Evolutionary conservation across 345 rosid species (phyloP), one percentile per base, ranked within the genome.

Genomic region (Moricandia moricandioides): DNA sequence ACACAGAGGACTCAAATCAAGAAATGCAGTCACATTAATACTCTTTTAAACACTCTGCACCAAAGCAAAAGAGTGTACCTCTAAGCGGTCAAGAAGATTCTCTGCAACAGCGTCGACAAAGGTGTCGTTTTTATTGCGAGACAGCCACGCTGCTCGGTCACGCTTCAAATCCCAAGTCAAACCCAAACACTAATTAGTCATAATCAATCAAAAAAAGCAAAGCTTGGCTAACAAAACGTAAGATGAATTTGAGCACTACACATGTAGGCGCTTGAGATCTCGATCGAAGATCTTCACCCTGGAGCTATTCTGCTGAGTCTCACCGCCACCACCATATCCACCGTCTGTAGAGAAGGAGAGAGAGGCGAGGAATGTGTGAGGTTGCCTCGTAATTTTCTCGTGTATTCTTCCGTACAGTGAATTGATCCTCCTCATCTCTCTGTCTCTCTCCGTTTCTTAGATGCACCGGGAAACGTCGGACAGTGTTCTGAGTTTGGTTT

Each of bases 101-200:
- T 92, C 97, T 2, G 99, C 97, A 74, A 92, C 99, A 59, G 97
- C 89, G 57, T 92, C 87, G n/a, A 88, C 77, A 70, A 92, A 87
- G 12, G 87, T 74, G 77, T 95, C 93, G 39, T 82, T 75, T 24
- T 66, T 71, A 17, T 88, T 78, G 30, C 84, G 81, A 88, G 77
- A 84, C 70, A 89, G 80, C 99, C 99, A 95, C 8, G 99, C 96
- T 37, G 99, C 94, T 81, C 99, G 86, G 62, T 92, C 99, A 57
- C 99, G 97, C 99, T 92, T 21, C 24, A 21, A 0, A 21, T 21
- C 24, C 24, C 24, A 39, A 72, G 66, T n/a, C 49, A 60, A 77
- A n/a, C 17, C 29, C 58, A n/a, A 7, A 5, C 0, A 35, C 63
- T 70, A 37, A 71, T 0, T 65, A 16, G 26, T 67, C 24, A 21